Evolutionary conservation across 2,329 filamentous ascomycete species (phyloP).

Genomic region (Calonectria crousiana): DNA sequence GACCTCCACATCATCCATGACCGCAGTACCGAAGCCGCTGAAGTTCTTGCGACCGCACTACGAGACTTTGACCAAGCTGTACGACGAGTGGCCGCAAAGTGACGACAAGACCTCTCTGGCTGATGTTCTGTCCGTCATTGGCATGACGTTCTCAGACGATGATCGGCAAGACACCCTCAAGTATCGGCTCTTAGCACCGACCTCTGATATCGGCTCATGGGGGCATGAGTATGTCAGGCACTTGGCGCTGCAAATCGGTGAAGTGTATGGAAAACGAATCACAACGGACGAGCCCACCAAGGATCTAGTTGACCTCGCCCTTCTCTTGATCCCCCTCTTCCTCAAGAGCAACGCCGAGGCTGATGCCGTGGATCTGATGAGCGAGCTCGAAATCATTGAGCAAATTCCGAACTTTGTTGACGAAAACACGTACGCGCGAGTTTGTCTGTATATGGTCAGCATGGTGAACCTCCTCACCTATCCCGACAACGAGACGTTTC

Average conservation of each 20-base stretch:
- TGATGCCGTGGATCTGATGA: slow-evolving; percentile 96
- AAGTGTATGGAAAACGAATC: slow-evolving; percentile 90
- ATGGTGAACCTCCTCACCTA: slow-evolving; percentile 99
- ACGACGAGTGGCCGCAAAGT: slow-evolving; percentile 88
- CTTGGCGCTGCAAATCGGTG: slow-evolving; percentile 93
- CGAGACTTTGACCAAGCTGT: slow-evolving; percentile 86
- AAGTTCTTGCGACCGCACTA: slow-evolving; percentile 99
- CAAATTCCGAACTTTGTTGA: slow-evolving; percentile 90
- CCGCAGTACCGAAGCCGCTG: slow-evolving; percentile 95
- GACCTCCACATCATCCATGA: slow-evolving; percentile 99
- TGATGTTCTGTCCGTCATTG: slow-evolving; percentile 95
- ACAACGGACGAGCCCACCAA: slow-evolving; percentile 86
- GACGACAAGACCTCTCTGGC: slow-evolving; percentile 91
- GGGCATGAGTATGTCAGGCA: slow-evolving; percentile 98
- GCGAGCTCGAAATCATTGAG: slow-evolving; percentile 97
- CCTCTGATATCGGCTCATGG: slow-evolving; percentile 95
- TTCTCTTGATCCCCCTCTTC: slow-evolving; percentile 92
- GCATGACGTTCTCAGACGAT: slow-evolving; percentile 99
- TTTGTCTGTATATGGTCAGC: slow-evolving; percentile 98
- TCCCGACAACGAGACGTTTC: slow-evolving; percentile 95
- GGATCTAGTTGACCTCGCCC: slow-evolving; percentile 87
- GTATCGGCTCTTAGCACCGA: slow-evolving; percentile 90
- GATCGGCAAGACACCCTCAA: slow-evolving; percentile 96
- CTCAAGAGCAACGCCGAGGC: slow-evolving; percentile 98
- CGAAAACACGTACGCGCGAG: slow-evolving; percentile 91